These are phyloP conservation scores for Spathaspora arborariae DNA, from an alignment of 805 yeast species.

Conservation along the genomic window DNA sequence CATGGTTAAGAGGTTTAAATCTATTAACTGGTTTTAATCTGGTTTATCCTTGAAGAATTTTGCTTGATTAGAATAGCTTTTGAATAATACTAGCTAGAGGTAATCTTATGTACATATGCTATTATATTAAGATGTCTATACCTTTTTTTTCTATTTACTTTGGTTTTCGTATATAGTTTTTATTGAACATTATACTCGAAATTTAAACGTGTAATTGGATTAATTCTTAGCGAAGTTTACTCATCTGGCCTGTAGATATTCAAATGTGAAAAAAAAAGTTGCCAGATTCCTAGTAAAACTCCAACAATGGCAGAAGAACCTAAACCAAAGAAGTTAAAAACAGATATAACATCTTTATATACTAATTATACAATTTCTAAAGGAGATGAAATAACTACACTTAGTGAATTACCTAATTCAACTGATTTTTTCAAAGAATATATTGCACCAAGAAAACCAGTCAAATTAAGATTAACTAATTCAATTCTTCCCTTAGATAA, in stretches of 20 bases:
- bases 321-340: background rate
- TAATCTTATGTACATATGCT: background rate
- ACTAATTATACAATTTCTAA: slow-evolving; percentile 1
- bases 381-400: background rate
- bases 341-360: background rate
- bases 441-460: slow-evolving; percentile 47
- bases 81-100: background rate
- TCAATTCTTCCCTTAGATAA: slow-evolving; percentile 20
- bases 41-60: background rate
- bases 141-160: background rate
- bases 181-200: too few relatives aligned
- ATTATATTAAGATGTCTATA: too few relatives aligned
- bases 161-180: background rate
- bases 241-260: too few relatives aligned
- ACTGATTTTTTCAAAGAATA: slow-evolving; percentile 34
- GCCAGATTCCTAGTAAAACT: background rate
- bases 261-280: background rate
- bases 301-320: background rate
- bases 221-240: too few relatives aligned
- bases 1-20: background rate
- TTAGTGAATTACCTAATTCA: background rate
- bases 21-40: background rate
- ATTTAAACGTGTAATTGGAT: too few relatives aligned
- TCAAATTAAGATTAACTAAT: slow-evolving; percentile 19
- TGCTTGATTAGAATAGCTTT: too few relatives aligned